Percentiles rank a stretch among this genome's conserved stretches.
Evolutionary conservation across 2,329 filamentous ascomycete species (phyloP).

Genomic region (Thyridium curvatum): DNA sequence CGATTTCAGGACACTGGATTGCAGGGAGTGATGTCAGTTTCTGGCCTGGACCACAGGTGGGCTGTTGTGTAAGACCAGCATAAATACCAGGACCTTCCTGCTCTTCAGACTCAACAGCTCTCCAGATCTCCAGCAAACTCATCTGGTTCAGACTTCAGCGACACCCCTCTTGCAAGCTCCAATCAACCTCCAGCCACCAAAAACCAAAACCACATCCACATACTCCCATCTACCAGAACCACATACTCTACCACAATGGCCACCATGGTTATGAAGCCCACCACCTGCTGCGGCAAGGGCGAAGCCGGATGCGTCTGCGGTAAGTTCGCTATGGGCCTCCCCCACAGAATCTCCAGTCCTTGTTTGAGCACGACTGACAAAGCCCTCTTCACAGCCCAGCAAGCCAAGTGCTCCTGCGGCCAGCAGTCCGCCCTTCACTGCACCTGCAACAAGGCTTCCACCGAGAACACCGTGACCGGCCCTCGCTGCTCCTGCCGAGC

Average conservation of each 20-base stretch:
- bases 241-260: constrained; percentile 16
- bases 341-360: not conserved
- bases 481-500: constrained; percentile 79
- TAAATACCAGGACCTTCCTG: too few species aligned
- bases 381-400: constrained; percentile 37
- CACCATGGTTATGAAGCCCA: constrained; percentile 23
- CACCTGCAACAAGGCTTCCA: constrained; percentile 68
- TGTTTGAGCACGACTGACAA: not conserved
- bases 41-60: too few species aligned
- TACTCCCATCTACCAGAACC: not conserved
- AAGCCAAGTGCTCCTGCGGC: constrained; percentile 81
- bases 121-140: too few species aligned
- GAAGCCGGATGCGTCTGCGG: constrained; percentile 49
- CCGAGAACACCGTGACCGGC: constrained; percentile 69
- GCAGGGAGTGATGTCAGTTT: too few species aligned
- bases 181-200: too few species aligned
- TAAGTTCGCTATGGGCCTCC: constrained; percentile 27
- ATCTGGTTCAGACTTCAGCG: too few species aligned
- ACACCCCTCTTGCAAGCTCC: too few species aligned
- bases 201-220: too few species aligned
- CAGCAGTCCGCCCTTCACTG: constrained; percentile 82
- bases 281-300: constrained; percentile 53
- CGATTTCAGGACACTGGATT: not conserved
- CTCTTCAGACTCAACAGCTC: too few species aligned
- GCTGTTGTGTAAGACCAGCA: too few species aligned